Evolutionary conservation across 805 yeast species (phyloP).

Genomic region (Hyphopichia homilentoma): DNA sequence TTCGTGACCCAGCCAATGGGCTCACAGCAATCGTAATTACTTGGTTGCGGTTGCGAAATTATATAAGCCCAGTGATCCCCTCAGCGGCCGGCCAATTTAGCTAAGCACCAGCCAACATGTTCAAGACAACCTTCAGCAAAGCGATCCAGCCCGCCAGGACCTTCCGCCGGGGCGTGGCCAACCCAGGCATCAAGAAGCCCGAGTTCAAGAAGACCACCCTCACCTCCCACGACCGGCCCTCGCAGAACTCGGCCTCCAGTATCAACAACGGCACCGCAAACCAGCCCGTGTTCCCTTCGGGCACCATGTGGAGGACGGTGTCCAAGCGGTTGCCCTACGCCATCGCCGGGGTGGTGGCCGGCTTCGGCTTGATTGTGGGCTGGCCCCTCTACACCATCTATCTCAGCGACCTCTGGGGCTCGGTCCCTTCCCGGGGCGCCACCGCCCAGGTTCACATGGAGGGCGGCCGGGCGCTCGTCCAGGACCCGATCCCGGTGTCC

Average conservation of each 20-base stretch:
- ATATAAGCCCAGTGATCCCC: no score
- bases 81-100: no score
- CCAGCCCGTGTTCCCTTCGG: neutral
- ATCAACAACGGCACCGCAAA: neutral
- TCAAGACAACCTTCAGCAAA: no score
- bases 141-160: no score
- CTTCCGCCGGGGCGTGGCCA: slow-evolving; percentile 1
- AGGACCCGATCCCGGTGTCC: no score
- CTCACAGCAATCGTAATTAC: no score
- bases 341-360: neutral
- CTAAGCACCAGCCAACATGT: no score
- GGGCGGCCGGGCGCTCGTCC: no score
- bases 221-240: neutral
- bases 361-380: neutral
- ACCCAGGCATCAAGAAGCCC: slow-evolving; percentile 1
- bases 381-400: neutral
- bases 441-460: slow-evolving; percentile 1
- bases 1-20: no score
- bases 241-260: neutral
- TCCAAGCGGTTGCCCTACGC: neutral
- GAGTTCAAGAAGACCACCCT: neutral
- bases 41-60: no score
- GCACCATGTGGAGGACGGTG: neutral
- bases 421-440: neutral
- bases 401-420: neutral